A percentile compares a stretch with the other conserved stretches of the same genome.
These are phyloP conservation scores for Ascochyta fabae DNA, from an alignment of 2,329 filamentous ascomycete species.

Conservation along the genomic window DNA sequence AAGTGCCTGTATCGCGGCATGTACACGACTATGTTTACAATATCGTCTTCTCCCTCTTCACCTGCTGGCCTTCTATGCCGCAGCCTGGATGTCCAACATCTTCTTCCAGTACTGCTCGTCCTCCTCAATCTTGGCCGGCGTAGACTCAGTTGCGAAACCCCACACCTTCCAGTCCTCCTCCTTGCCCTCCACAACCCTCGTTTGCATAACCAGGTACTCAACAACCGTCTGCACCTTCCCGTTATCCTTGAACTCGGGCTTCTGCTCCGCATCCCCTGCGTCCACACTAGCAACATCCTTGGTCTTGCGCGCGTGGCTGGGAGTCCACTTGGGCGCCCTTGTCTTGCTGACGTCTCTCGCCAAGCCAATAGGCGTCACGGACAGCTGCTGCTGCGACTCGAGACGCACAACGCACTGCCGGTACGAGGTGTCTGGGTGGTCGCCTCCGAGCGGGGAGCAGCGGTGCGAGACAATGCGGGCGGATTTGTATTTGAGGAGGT, in stretches of 20 bases:
- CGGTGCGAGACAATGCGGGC: conserved; percentile 64
- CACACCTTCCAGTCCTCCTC: conserved; percentile 67
- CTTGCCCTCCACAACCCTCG: conserved; percentile 54
- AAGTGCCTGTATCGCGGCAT: conserved; percentile 8
- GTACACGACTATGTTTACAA: conserved; percentile 27
- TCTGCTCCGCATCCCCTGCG: not conserved
- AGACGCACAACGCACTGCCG: conserved; percentile 38
- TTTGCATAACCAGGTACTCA: conserved; percentile 71
- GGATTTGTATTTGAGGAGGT: conserved; percentile 29
- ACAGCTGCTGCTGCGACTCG: conserved; percentile 30
- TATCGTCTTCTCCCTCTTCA: not conserved
- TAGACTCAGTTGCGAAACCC: conserved; percentile 65
- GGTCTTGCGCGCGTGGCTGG: not conserved
- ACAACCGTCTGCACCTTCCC: conserved; percentile 47
- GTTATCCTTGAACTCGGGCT: conserved; percentile 1
- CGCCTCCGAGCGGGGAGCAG: conserved; percentile 53
- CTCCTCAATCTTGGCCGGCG: conserved; percentile 26
- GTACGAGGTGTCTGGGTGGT: conserved; percentile 30
- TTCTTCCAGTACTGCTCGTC: conserved; percentile 33
- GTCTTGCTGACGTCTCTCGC: not conserved
- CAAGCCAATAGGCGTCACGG: not conserved
- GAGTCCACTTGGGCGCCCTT: conserved; percentile 3
- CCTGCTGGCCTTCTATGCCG: not conserved
- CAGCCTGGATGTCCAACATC: conserved; percentile 27
- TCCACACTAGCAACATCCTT: conserved; percentile 33